phyloP scores from a whole-genome alignment of 805 yeast species.

The Cyberlindnera xishuangbannaensis region DNA sequence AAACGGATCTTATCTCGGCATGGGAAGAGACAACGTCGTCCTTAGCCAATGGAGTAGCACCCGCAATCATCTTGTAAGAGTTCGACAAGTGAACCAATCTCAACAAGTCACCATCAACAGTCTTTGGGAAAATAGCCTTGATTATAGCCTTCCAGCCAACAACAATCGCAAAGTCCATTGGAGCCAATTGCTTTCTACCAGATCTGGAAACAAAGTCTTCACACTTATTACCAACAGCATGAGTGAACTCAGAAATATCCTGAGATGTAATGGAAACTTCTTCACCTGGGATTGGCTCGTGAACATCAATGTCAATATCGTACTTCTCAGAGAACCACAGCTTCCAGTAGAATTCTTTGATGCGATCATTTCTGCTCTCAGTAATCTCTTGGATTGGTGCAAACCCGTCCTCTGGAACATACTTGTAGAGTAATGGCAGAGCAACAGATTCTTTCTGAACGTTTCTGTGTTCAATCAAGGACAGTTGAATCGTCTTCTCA shows the following conservation, averaged over 20 bases:
- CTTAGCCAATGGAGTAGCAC: constrained; percentile 81
- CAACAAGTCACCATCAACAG: constrained; percentile 93
- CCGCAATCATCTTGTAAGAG: constrained; percentile 89
- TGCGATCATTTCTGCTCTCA: constrained; percentile 87
- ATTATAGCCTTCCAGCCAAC: constrained; percentile 98
- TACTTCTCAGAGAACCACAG: constrained; percentile 82
- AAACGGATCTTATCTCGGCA: constrained; percentile 83
- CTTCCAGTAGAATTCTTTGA: constrained; percentile 95
- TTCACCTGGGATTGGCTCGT: constrained; percentile 65
- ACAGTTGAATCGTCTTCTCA: constrained; percentile 53
- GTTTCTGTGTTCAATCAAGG: constrained; percentile 84
- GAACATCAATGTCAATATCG: constrained; percentile 59
- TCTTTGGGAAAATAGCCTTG: constrained; percentile 95
- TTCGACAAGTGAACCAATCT: constrained; percentile 92
- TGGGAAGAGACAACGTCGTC: constrained; percentile 80
- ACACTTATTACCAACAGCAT: constrained; percentile 94
- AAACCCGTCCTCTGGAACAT: constrained; percentile 83
- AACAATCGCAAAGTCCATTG: constrained; percentile 99
- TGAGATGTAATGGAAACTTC: constrained; percentile 62
- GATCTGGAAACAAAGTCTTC: constrained; percentile 91
- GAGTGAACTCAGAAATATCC: constrained; percentile 87
- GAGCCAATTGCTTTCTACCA: constrained; percentile 82
- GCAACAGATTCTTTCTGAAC: constrained; percentile 69
- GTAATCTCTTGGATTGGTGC: constrained; percentile 90
- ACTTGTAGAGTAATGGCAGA: constrained; percentile 71